phyloP scores from a whole-genome alignment of 169 alveolate species.

The Ichthyophthirius multifiliis region DNA sequence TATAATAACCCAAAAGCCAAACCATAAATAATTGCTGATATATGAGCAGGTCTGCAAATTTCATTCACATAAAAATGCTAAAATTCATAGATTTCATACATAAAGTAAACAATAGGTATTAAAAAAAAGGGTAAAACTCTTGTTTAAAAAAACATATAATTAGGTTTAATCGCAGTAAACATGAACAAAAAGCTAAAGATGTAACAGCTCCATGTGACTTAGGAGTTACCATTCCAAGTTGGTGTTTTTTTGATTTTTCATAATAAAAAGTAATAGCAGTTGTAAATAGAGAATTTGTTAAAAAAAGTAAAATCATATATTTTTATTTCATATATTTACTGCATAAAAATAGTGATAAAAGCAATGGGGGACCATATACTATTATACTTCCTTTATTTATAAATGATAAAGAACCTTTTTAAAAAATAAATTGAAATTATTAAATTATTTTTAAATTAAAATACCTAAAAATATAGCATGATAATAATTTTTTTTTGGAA shows the following conservation, averaged over 20 bases:
- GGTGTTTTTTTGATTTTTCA: conserved; percentile 15
- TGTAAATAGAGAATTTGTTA: conserved; percentile 7
- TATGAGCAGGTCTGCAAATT: conserved; percentile 44
- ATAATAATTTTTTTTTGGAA: conserved; percentile 27
- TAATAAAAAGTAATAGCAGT: conserved; percentile 23
- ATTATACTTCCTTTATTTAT: conserved; percentile 23
- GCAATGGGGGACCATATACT: conserved; percentile 36
- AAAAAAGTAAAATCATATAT: conserved; percentile 14
- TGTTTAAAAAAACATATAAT: not conserved
- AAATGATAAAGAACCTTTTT: not conserved
- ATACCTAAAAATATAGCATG: conserved; percentile 31
- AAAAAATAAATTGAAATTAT: not conserved
- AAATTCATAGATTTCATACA: conserved; percentile 38
- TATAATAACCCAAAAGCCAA: conserved; percentile 17
- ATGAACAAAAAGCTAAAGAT: conserved; percentile 29
- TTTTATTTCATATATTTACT: conserved; percentile 8
- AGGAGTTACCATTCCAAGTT: conserved; percentile 25
- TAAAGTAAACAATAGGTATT: conserved; percentile 10
- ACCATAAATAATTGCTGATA: conserved; percentile 27
- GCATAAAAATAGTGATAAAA: conserved; percentile 16
- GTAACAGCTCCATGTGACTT: conserved; percentile 32
- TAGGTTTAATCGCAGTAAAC: conserved; percentile 16
- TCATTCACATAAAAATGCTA: conserved; percentile 34
- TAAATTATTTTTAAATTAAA: not conserved
- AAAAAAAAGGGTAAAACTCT: conserved; percentile 29